Evolutionary conservation across 352 stramenopile species (phyloP), one percentile per base, ranked within the genome.

Genomic region (Nothophytophthora sp.): DNA sequence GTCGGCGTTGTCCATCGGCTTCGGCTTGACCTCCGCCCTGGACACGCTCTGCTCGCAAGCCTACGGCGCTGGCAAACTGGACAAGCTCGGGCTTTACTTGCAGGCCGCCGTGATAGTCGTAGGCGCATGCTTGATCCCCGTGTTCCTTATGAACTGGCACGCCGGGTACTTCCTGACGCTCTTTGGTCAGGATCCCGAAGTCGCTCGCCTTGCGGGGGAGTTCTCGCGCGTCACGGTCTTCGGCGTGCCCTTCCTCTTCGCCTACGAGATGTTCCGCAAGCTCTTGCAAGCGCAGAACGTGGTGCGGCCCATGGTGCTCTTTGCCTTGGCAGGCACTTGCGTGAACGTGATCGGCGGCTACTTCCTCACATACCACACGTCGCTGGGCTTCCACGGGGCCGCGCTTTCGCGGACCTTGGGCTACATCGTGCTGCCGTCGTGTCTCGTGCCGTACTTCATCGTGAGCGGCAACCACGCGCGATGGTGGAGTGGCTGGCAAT

Each of bases 41-140:
- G 86, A 96, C 60, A 96, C 86, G 37, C 61, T 96, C 2, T 93
- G 81, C 37, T 81, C 79, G 12, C 72, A 90, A 56, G 81, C 83
- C 12, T 82, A 86, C 49, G 83, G 84, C 28, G 82, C 86, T 0
- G 64, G 65, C 15, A 69, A 50, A n/a, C 39, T 72, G 16, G 58
- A 72, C 30, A 81, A 82, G 55, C 75, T 96, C 48, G 86, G 86
- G 2, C 68, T 86, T n/a, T 96, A 94, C 57, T 48, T 90, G 19
- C 76, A 92, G 43, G 79, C 77, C 1, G 73, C 68, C 0, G 30
- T 88, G 4, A 55, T 88, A 27, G 74, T 94, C 13, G 60, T 92
- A 15, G 67, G 70, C 2, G 29, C 76, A 1, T 74, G 70, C 32
- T 55, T 86, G 2, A 3, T 82, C 1, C 57, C 79, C 0, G 69